phyloP scores from a whole-genome alignment of 1,284 basidiomycete genomes.

The Cryptococcus sp. region DNA sequence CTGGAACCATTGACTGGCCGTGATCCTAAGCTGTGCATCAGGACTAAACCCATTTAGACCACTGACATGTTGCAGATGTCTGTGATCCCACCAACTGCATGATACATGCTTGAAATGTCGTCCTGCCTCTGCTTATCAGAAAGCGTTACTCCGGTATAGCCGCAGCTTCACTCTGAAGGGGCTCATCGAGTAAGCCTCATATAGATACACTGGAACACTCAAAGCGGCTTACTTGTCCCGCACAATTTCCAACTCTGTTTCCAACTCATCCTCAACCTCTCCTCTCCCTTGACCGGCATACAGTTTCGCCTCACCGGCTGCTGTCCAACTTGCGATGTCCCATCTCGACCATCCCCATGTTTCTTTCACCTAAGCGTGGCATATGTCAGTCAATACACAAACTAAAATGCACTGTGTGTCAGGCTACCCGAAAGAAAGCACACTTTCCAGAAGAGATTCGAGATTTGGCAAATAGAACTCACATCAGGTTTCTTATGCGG shows the following conservation, averaged over 20 bases:
- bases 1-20: too few relatives aligned
- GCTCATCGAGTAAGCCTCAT: neutral
- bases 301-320: constrained; percentile 45
- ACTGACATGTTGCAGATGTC: neutral
- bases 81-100: neutral
- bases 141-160: constrained; percentile 20
- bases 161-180: constrained; percentile 13
- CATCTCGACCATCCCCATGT: constrained; percentile 71
- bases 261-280: constrained; percentile 45
- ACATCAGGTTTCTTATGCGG: constrained; percentile 74
- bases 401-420: neutral
- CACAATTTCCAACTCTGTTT: constrained; percentile 53
- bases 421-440: neutral
- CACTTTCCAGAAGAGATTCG: neutral
- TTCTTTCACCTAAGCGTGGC: constrained; percentile 60
- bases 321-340: constrained; percentile 60
- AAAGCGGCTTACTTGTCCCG: constrained; percentile 55
- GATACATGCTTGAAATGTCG: neutral
- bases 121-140: neutral
- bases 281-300: constrained; percentile 13
- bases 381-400: neutral
- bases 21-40: too few relatives aligned
- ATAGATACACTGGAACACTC: neutral
- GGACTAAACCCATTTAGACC: too few relatives aligned
- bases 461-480: constrained; percentile 5